Evolutionary conservation across 345 rosid species (phyloP).

Genomic region (Anastatica hierochuntica): DNA sequence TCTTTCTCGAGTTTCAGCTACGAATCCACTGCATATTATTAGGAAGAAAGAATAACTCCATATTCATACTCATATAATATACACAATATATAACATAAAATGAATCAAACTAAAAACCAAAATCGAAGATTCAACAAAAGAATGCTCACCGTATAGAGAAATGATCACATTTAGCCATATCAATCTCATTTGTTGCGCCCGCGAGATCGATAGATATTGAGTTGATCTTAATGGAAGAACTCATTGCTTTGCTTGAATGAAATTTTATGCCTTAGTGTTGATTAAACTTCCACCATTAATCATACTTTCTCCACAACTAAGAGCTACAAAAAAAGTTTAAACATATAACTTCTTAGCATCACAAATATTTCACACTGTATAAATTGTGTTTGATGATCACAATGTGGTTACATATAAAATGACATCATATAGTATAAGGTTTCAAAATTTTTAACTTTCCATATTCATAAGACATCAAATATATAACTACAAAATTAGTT

Average conservation of each 20-base stretch:
- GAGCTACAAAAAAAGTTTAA: background rate
- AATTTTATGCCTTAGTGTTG: conserved; percentile 20
- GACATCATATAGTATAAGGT: conserved; percentile 8
- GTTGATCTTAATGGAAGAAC: conserved; percentile 41
- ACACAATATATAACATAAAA: too few species aligned
- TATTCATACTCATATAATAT: too few species aligned
- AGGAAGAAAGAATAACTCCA: background rate
- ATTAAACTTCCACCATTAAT: conserved; percentile 31
- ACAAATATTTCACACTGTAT: background rate
- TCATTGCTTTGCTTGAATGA: conserved; percentile 28
- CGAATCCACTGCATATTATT: conserved; percentile 47
- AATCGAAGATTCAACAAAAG: too few species aligned
- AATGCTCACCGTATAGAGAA: conserved; percentile 70
- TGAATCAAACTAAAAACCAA: too few species aligned
- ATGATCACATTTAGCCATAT: conserved; percentile 39
- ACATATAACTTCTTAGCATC: background rate
- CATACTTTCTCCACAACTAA: conserved; percentile 17
- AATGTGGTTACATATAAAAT: background rate
- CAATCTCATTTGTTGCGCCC: conserved; percentile 25
- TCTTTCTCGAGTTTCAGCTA: conserved; percentile 41
- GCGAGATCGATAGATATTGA: conserved; percentile 52
- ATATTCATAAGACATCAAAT: conserved; percentile 3
- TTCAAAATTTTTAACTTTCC: conserved; percentile 9
- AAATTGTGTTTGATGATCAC: background rate
- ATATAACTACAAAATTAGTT: background rate